phyloP scores from a whole-genome alignment of 495 filamentous ascomycete species.

The Thozetella sp. region DNA sequence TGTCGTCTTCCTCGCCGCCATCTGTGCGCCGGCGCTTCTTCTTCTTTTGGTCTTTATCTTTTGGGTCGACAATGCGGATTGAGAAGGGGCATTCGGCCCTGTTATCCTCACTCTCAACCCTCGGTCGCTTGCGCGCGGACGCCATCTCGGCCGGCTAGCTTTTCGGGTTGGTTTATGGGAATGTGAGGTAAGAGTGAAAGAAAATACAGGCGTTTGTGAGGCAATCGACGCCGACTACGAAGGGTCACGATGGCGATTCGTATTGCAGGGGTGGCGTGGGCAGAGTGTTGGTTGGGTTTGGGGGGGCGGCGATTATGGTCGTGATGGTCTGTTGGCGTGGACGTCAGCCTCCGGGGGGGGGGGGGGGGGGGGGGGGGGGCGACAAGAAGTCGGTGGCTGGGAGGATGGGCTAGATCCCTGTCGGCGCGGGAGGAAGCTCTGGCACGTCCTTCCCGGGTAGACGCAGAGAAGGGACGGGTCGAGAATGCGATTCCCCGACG shows the following conservation, averaged over 20 bases:
- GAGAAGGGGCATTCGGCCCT: slow-evolving; percentile 34
- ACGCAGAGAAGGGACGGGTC: background rate
- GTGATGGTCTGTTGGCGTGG: background rate
- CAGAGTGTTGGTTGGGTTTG: no score
- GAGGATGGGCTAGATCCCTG: background rate
- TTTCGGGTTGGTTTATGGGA: background rate
- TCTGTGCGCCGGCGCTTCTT: slow-evolving; percentile 47
- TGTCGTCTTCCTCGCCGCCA: slow-evolving; percentile 34
- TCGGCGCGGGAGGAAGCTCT: background rate
- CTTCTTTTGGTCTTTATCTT: slow-evolving; percentile 36
- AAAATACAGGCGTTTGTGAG: no score
- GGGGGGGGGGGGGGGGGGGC: background rate
- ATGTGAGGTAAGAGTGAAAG: background rate
- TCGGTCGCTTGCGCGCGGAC: slow-evolving; percentile 44
- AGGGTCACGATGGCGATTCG: no score
- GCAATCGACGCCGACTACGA: no score
- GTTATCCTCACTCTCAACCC: slow-evolving; percentile 37
- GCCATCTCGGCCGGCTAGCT: slow-evolving; percentile 26
- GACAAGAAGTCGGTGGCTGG: slow-evolving; percentile 5
- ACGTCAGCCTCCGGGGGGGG: background rate
- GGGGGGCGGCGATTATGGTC: background rate
- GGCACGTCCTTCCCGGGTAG: background rate
- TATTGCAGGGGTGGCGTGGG: no score
- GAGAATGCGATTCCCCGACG: background rate
- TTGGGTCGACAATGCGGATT: slow-evolving; percentile 22